Base-by-base conservation (phyloP, 805 yeast genomes). In the Candida methanosorbosa region DNA sequence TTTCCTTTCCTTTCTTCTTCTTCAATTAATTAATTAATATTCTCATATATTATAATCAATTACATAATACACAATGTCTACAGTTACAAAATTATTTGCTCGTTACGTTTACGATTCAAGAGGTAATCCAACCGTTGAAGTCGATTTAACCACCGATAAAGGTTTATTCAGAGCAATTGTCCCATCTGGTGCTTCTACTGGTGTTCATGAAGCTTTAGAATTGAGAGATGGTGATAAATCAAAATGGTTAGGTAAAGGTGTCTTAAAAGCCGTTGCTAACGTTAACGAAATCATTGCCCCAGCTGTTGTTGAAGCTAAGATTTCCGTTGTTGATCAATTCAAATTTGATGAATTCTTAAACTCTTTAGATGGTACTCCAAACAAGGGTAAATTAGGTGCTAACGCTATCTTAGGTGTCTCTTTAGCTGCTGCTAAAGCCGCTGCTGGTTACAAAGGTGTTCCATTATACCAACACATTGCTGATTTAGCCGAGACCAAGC, bases 101-200 rank as follows among this genome's bases (percentile, higher is more conserved):
- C 88, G 98, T 73, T 82, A 78, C 77, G 95, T 90, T 69, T 90
- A 92, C 81, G 98, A 90, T 74, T 90, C 97, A 57, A 86, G 98
- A 73, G 97, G 97, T 72, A 92, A 90, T 81, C 98, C 98, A 72
- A 90, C 98, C 54, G 98, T 92, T 56, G 97, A 92, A 79, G 97
- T 92, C 52, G 97, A 92, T 61, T 59, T 90, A 57, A 72, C 81
- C 76, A 90, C 98, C 60, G 90, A 74, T 46, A 78, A 83, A 60
- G 98, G 98, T 60, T 56, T 76, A 48, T 88, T 86, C 94, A 83
- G 97, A 70, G 78, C 97, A 51, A 88, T 90, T 61, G 98, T 92
- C 45, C 98, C 98, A 66, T 87, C 97, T 49, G 98, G 98, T 72
- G 98, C 98, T 50, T 90, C 97, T 59, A 92, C 98, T 46, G 98